Percentiles rank a stretch among this genome's conserved stretches.
phyloP scores from a whole-genome alignment of 2,329 filamentous ascomycete genomes.

The Colletotrichum higginsianum region DNA sequence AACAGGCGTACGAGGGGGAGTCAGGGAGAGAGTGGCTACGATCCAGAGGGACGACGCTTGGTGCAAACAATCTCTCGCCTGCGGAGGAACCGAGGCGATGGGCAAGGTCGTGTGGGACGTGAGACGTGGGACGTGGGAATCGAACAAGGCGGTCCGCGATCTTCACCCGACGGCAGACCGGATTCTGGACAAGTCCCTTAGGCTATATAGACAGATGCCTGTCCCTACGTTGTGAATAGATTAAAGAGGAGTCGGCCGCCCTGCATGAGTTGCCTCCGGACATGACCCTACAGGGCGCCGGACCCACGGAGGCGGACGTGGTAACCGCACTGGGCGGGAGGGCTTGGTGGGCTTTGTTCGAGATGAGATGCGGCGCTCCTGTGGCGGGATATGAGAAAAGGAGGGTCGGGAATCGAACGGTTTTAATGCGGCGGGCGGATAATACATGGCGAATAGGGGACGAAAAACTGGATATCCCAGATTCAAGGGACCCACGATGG shows the following conservation, averaged over 20 bases:
- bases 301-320: slow-evolving; percentile 11
- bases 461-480: slow-evolving; percentile 12
- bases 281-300: slow-evolving; percentile 11
- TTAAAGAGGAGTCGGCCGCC: slow-evolving; percentile 11
- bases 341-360: background rate
- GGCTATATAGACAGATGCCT: slow-evolving; percentile 34
- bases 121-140: background rate
- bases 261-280: slow-evolving; percentile 9
- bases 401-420: slow-evolving; percentile 17
- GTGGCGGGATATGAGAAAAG: background rate
- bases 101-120: slow-evolving; percentile 2
- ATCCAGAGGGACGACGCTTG: no score
- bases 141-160: slow-evolving; percentile 5
- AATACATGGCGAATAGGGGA: background rate
- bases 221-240: slow-evolving; percentile 28
- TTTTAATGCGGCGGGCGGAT: background rate
- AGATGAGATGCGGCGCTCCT: background rate
- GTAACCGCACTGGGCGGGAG: slow-evolving; percentile 16
- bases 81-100: background rate
- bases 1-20: background rate
- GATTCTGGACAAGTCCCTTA: background rate
- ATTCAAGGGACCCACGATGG: background rate
- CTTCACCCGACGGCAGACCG: background rate
- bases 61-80: background rate
- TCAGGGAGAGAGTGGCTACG: background rate